Base-by-base conservation (phyloP, 148 eudicot genomes). In the Fagopyrum homotropicum region DNA sequence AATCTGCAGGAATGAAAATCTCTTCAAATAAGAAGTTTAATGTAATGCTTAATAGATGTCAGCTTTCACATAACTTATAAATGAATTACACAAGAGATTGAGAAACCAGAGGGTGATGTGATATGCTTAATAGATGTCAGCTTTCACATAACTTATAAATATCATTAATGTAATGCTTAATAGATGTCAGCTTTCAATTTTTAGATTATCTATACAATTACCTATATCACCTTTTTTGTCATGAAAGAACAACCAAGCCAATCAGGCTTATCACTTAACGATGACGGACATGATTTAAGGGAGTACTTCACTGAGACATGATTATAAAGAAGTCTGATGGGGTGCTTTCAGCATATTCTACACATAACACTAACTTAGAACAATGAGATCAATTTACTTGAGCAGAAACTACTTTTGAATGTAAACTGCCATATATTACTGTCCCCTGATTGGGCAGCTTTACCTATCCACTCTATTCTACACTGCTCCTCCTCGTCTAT, bases 1-100 rank as follows among this genome's bases (percentile, higher is more conserved):
- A 82, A 93, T 77, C 98, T 93, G 89, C 88, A 85, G 64, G 60
- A 76, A 64, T 9, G 30, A 56, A 45, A 45, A 10, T 70, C 12
- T 44, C 1, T 40, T 70, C 9, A 45, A 45, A 45, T 7, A 7
- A 16, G 6, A 19, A 44, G 26, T 45, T 22, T 45, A 35, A 35
- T 35, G 40, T 35, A 2, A 35, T 35, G 40, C 40, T 35, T 35
- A 35, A 35, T 35, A 30, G 11, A 59, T 59, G 66, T 59, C 30
- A 26, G 40, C 66, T 59, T 59, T 59, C 4, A 59, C 66, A 59
- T 22, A 9, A 59, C 66, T 59, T 59, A 30, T 59, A 59, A 59
- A 59, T 26, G 12, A 59, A 59, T 26, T 59, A 59, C 66, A 59
- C 35, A 59, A 59, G 35, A 19, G 35, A 26, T 59, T 8, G 66